phyloP scores from a whole-genome alignment of 2,329 filamentous ascomycete species.

The Aspergillus nomiae region DNA sequence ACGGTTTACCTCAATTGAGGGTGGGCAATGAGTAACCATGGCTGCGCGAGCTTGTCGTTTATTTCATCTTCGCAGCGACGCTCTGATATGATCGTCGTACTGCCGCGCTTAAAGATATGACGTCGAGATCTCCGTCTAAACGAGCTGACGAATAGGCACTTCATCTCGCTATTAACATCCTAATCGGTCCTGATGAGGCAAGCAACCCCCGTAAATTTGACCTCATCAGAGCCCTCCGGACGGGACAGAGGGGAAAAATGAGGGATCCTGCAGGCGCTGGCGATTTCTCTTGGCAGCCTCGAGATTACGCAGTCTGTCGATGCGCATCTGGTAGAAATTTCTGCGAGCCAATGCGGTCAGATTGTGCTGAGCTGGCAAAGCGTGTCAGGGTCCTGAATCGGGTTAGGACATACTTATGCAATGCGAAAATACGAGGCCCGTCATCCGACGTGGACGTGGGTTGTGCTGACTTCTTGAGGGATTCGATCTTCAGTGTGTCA shows the following conservation, averaged over 20 bases:
- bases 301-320: conserved; percentile 76
- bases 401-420: conserved; percentile 66
- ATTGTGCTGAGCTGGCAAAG: conserved; percentile 3
- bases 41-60: not conserved
- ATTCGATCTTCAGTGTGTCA: conserved; percentile 33
- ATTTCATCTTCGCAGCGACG: not conserved
- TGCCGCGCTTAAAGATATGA: not conserved
- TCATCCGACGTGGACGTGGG: conserved; percentile 55
- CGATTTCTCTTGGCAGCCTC: conserved; percentile 79
- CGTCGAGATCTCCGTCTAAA: not conserved
- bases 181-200: not conserved
- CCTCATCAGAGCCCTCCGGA: conserved; percentile 50
- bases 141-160: not conserved
- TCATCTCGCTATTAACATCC: not conserved
- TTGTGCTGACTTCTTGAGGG: conserved; percentile 48
- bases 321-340: conserved; percentile 80
- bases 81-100: not conserved
- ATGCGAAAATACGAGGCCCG: conserved; percentile 76
- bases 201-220: not conserved
- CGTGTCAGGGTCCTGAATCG: not conserved
- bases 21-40: not conserved
- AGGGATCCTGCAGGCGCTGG: conserved; percentile 76
- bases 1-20: not conserved
- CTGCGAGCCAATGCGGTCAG: conserved; percentile 46
- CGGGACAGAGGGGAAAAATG: conserved; percentile 83